Percentiles rank a stretch among this genome's conserved stretches.
Conservation (phyloP, 2,329 filamentous ascomycete species). For the Fonsecaea erecta region DNA sequence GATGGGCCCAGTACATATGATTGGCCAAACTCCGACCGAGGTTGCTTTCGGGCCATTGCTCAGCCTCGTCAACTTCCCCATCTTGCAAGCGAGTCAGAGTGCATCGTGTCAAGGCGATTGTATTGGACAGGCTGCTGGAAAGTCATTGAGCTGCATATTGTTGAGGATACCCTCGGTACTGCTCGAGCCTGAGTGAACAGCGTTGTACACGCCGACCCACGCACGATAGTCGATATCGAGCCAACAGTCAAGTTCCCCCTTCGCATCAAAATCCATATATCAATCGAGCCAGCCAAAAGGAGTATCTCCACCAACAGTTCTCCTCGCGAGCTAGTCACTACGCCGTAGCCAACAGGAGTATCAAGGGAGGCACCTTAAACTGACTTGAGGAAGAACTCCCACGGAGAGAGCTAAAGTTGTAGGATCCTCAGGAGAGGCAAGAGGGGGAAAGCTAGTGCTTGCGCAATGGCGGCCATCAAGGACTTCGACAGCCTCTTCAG, state of each 20-base stretch:
- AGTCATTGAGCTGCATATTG: not conserved
- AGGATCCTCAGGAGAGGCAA: too few species aligned
- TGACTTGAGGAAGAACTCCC: too few species aligned
- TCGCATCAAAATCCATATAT: not conserved
- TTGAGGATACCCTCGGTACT: not conserved
- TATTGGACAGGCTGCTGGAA: not conserved
- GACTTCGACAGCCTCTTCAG: slow-evolving; percentile 23
- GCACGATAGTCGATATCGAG: too few species aligned
- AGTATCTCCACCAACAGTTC: too few species aligned
- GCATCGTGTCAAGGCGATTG: slow-evolving; percentile 1
- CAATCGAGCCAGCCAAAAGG: not conserved
- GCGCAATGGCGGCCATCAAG: slow-evolving; percentile 23
- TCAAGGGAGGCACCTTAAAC: too few species aligned
- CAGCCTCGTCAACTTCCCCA: slow-evolving; percentile 14
- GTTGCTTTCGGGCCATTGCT: slow-evolving; percentile 9
- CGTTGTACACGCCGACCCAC: not conserved
- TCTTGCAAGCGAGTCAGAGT: slow-evolving; percentile 4
- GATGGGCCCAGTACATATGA: not conserved
- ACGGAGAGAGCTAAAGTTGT: too few species aligned
- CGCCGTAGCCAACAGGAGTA: too few species aligned
- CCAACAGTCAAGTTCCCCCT: not conserved
- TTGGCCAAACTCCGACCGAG: not conserved
- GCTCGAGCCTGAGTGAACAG: not conserved
- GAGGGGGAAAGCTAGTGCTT: not conserved
- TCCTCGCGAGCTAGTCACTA: too few species aligned